Evolutionary conservation across 768 basidiomycete species (phyloP).

Genomic region (Auriscalpium orientale): DNA sequence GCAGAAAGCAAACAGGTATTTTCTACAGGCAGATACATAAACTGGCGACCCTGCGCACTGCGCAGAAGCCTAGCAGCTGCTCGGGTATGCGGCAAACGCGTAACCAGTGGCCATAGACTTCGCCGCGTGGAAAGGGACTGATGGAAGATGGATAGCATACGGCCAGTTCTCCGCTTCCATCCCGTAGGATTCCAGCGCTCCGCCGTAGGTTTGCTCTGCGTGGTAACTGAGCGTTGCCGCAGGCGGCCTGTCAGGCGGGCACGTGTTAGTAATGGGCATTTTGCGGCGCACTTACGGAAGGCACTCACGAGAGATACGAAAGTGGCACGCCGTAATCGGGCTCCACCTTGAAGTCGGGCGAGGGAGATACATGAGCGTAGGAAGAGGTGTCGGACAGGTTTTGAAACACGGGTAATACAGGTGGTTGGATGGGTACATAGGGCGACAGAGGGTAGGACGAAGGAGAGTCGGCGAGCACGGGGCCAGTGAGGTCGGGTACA

Average conservation of each 20-base stretch:
- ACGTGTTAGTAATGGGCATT: too few relatives aligned
- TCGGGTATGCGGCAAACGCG: background rate
- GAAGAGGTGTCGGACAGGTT: background rate
- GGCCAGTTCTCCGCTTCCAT: slow-evolving; percentile 2
- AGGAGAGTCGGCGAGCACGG: background rate
- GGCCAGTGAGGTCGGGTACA: background rate
- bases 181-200: slow-evolving; percentile 6
- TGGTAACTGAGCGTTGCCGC: slow-evolving; percentile 3
- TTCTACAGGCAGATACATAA: too few relatives aligned
- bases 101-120: background rate
- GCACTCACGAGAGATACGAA: slow-evolving; percentile 6
- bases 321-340: background rate
- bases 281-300: background rate
- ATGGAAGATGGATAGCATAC: slow-evolving; percentile 6
- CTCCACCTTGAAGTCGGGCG: background rate
- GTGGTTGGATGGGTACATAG: background rate
- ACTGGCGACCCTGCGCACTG: too few relatives aligned
- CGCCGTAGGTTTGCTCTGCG: slow-evolving; percentile 8
- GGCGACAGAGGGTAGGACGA: background rate
- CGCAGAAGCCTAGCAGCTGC: too few relatives aligned
- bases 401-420: background rate
- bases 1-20: too few relatives aligned
- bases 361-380: background rate
- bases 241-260: background rate
- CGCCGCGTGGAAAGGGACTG: background rate